Conservation (phyloP, 495 filamentous ascomycete genomes). For the Neurospora tetrasperma region DNA sequence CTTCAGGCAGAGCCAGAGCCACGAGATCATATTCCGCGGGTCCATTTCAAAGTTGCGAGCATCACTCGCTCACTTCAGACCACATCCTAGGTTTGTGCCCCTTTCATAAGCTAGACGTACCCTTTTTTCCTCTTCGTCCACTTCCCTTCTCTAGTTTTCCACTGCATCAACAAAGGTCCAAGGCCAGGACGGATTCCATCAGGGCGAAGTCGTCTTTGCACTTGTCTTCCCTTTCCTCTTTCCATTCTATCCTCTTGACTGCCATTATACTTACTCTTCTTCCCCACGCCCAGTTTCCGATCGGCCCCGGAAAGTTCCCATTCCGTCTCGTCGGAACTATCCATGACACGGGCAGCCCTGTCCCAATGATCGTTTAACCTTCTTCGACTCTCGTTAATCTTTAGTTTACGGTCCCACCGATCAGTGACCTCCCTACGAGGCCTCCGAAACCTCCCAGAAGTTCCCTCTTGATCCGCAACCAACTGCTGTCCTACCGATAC, state of each 20-base stretch:
- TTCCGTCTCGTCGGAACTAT: slow-evolving; percentile 1
- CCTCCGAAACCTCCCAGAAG: neutral
- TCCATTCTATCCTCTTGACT: neutral
- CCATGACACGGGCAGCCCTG: slow-evolving; percentile 18
- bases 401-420: slow-evolving; percentile 13
- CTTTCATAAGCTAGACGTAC: neutral
- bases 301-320: slow-evolving; percentile 7
- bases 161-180: neutral
- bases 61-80: neutral
- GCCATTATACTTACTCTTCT: neutral
- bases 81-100: neutral
- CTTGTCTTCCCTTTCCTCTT: neutral
- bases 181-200: neutral
- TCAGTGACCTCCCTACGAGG: slow-evolving; percentile 6
- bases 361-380: slow-evolving; percentile 34
- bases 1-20: neutral
- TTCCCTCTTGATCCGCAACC: neutral
- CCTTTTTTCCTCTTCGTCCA: neutral
- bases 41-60: neutral
- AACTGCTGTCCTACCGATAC: neutral
- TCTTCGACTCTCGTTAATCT: slow-evolving; percentile 40
- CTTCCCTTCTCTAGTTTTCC: neutral
- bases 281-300: slow-evolving; percentile 10
- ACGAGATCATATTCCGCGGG: neutral
- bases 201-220: neutral